Conservation (phyloP, 148 eudicot genomes). For the Rhododendron molle region DNA sequence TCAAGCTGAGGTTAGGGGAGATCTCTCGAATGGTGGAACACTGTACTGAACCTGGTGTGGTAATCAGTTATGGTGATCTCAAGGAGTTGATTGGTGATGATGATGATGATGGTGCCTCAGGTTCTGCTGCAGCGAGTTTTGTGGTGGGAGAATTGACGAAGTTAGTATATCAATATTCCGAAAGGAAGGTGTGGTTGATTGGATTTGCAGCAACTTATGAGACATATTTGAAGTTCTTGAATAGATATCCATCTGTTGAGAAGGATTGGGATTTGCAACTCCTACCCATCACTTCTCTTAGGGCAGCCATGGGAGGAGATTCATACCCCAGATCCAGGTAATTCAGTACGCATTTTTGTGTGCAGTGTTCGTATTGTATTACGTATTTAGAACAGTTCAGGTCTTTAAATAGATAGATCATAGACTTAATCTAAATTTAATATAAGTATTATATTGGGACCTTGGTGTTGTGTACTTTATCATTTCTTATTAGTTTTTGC, state of each 20-base stretch:
- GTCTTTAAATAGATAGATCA: background rate
- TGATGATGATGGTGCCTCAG: conserved; percentile 13
- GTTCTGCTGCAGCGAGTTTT: conserved; percentile 34
- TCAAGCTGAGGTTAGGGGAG: conserved; percentile 43
- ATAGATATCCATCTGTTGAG: conserved; percentile 52
- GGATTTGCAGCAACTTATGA: conserved; percentile 58
- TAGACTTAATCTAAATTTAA: background rate
- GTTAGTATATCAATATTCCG: conserved; percentile 32
- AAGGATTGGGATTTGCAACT: conserved; percentile 73
- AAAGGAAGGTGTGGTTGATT: conserved; percentile 57
- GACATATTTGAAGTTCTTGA: conserved; percentile 52
- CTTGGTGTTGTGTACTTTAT: background rate
- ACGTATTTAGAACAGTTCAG: background rate
- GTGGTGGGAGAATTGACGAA: conserved; percentile 43
- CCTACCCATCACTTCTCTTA: conserved; percentile 54
- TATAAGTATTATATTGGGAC: background rate
- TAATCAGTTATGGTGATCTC: conserved; percentile 56
- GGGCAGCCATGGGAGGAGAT: conserved; percentile 35
- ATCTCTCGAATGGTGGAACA: conserved; percentile 34
- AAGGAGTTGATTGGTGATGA: conserved; percentile 37
- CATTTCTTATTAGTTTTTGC: background rate
- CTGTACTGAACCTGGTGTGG: conserved; percentile 48
- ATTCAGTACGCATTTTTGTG: background rate
- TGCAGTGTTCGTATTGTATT: no score
- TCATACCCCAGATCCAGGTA: conserved; percentile 55